Evolutionary conservation across 1,284 basidiomycete species (phyloP).

Genomic region (Ustanciosporium gigantosporum): DNA sequence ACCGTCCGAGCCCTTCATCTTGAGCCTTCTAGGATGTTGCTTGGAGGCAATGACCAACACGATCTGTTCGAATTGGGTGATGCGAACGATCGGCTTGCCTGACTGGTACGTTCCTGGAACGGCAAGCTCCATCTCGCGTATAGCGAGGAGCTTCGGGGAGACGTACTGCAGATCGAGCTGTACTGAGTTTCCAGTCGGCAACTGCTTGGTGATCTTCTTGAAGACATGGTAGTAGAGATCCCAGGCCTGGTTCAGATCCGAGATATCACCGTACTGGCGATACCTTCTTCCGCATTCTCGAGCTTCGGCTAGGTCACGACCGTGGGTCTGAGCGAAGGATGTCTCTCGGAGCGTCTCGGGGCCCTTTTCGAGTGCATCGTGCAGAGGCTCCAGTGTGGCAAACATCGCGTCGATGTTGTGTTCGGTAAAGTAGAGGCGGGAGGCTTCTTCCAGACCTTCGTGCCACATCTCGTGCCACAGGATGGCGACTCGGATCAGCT

Average conservation of each 20-base stretch:
- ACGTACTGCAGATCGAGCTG: slow-evolving; percentile 92
- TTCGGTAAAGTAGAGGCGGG: slow-evolving; percentile 93
- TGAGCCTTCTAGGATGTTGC: slow-evolving; percentile 88
- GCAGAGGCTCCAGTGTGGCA: slow-evolving; percentile 85
- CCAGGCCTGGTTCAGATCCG: slow-evolving; percentile 97
- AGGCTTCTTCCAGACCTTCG: slow-evolving; percentile 96
- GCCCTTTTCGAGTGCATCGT: slow-evolving; percentile 93
- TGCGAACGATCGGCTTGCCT: slow-evolving; percentile 82
- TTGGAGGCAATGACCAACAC: slow-evolving; percentile 90
- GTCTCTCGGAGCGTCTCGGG: slow-evolving; percentile 93
- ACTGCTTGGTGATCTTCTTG: slow-evolving; percentile 92
- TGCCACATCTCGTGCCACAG: slow-evolving; percentile 99
- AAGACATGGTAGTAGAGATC: slow-evolving; percentile 97
- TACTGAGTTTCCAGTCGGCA: slow-evolving; percentile 79
- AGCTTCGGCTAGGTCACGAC: slow-evolving; percentile 90
- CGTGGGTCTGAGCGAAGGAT: slow-evolving; percentile 92
- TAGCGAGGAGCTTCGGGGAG: slow-evolving; percentile 86
- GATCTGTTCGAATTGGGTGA: slow-evolving; percentile 68
- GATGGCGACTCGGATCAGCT: slow-evolving; percentile 95
- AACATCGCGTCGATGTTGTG: slow-evolving; percentile 99
- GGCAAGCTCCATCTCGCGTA: slow-evolving; percentile 86
- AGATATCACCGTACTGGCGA: slow-evolving; percentile 78
- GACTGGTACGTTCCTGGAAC: slow-evolving; percentile 96
- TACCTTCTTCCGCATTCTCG: slow-evolving; percentile 87
- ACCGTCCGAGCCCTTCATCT: slow-evolving; percentile 87